Conservation (phyloP, 176 grass and related monocot species). For the Tillandsia leiboldiana region DNA sequence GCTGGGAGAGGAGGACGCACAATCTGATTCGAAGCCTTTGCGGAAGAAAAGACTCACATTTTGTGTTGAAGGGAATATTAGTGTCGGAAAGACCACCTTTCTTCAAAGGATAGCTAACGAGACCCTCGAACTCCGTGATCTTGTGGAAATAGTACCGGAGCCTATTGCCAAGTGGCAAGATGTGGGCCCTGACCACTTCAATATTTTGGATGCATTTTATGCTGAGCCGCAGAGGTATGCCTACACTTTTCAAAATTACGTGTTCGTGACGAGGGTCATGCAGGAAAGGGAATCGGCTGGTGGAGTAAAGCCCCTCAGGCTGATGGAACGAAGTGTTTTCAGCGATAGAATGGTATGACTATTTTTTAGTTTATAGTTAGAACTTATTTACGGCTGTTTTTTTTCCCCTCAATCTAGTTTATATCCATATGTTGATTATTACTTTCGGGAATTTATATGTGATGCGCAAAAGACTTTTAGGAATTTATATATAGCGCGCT, state of each 20-base stretch:
- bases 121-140: constrained; percentile 87
- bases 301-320: constrained; percentile 87
- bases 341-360: constrained; percentile 86
- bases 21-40: constrained; percentile 24
- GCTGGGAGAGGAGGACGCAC: constrained; percentile 32
- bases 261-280: constrained; percentile 97
- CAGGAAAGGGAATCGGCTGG: constrained; percentile 90
- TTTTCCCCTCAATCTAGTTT: neutral
- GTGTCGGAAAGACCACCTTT: constrained; percentile 92
- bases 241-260: constrained; percentile 98
- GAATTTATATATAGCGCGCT: no score
- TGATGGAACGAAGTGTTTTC: constrained; percentile 98
- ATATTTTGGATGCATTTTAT: constrained; percentile 90
- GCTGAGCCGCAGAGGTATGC: constrained; percentile 82
- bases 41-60: constrained; percentile 79
- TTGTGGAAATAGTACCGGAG: constrained; percentile 92
- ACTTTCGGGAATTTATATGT: no score
- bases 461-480: no score
- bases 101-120: constrained; percentile 95
- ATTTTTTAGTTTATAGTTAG: neutral
- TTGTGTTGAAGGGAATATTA: constrained; percentile 97
- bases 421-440: no score
- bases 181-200: constrained; percentile 92
- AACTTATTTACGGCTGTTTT: neutral
- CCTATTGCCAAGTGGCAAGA: constrained; percentile 92